phyloP scores from a whole-genome alignment of 78 protist genomes.

The Corallochytrium limacisporum region DNA sequence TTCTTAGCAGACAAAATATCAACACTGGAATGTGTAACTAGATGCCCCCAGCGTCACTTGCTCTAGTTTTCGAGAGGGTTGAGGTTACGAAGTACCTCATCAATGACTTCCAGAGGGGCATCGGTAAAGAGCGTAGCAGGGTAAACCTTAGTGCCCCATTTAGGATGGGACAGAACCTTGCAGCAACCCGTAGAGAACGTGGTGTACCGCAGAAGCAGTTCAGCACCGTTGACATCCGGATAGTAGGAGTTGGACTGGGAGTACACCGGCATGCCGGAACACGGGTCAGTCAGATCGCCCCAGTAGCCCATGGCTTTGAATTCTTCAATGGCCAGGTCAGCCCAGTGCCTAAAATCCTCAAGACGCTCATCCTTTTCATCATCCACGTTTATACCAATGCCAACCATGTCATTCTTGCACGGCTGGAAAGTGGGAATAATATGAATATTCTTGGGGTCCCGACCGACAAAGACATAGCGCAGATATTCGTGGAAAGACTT shows the following conservation, averaged over 20 bases:
- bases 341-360: neutral
- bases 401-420: neutral
- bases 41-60: too few relatives aligned
- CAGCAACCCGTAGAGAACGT: slow-evolving; percentile 1
- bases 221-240: slow-evolving; percentile 17
- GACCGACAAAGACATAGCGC: neutral
- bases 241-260: neutral
- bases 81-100: too few relatives aligned
- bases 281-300: slow-evolving; percentile 2
- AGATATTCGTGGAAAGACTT: too few relatives aligned
- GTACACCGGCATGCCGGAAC: neutral
- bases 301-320: neutral
- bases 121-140: slow-evolving; percentile 15
- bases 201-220: neutral
- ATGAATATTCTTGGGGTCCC: neutral
- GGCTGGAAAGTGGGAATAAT: neutral
- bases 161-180: slow-evolving; percentile 13
- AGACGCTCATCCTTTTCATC: neutral
- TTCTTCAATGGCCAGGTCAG: neutral
- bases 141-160: slow-evolving; percentile 3
- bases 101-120: slow-evolving; percentile 6
- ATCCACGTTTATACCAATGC: neutral
- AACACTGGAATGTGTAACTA: too few relatives aligned
- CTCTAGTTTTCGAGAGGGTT: too few relatives aligned
- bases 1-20: too few relatives aligned